Conservation (phyloP, 2,329 filamentous ascomycete genomes). For the Botrytis galanthina region DNA sequence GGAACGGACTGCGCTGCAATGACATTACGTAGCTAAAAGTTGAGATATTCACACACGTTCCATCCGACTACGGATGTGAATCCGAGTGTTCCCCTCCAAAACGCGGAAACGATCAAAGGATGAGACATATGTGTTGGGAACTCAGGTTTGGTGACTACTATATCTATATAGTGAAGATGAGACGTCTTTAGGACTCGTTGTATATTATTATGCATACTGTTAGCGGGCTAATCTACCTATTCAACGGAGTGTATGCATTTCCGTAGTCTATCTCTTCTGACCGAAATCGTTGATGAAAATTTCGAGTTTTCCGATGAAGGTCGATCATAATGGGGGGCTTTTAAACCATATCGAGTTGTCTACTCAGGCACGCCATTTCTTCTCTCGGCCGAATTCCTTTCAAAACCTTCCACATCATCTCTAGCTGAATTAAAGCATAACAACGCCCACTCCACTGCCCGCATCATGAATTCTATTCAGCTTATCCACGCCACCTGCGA, state of each 20-base stretch:
- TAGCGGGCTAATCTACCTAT: background rate
- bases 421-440: conserved; percentile 61
- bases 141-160: background rate
- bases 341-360: background rate
- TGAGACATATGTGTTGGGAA: too few species aligned
- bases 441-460: conserved; percentile 84
- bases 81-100: background rate
- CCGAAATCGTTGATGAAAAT: background rate
- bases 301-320: background rate
- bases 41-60: background rate
- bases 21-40: background rate
- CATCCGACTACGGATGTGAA: background rate
- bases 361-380: background rate
- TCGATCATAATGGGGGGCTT: background rate
- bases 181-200: background rate
- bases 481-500: conserved; percentile 79
- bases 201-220: background rate
- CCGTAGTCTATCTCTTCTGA: background rate
- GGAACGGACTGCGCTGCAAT: background rate
- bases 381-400: background rate
- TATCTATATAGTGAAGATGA: background rate
- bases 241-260: background rate
- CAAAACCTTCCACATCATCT: background rate
- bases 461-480: conserved; percentile 74
- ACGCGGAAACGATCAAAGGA: background rate